Base-by-base conservation (phyloP, 2,329 filamentous ascomycete genomes). In the Colletotrichum cereale region DNA sequence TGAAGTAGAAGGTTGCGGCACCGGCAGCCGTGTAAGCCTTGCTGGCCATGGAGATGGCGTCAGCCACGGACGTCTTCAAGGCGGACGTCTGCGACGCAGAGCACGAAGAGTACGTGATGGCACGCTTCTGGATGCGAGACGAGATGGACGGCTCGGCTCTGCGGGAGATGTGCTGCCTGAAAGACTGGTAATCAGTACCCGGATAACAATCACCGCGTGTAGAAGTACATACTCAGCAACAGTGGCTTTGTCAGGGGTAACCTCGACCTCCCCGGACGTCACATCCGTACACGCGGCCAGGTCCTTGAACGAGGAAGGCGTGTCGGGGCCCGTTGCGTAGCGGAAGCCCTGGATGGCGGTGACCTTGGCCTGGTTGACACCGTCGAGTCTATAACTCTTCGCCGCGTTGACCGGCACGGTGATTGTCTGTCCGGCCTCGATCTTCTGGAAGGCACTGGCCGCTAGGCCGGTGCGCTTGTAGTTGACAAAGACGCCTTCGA, bases 31-130 rank as follows among this genome's bases (percentile, higher is more conserved):
- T 69, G 69, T 57, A 72, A 7, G 69, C 69, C 7, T 66, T 66
- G 21, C 48, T 58, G 24, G 69, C 65, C 69, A 72, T 72, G 60
- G 69, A 72, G 12, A 72, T 72, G 60, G 69, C 69, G 31, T 72
- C 44, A 31, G 29, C 21, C 31, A 72, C 69, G 31, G 52, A 55
- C 14, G 69, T 63, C 58, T 64, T 72, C 52, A 72, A 12, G 8
- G 69, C 12, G 2, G 18, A 42, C 2, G 58, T 64, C 34, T 72
- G 69, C 38, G 69, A 63, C 3, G 65, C 18, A 14, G 69, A 58
- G 66, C 69, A 72, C 1, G 69, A 72, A 11, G 69, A 72, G 60
- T 72, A 72, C 18, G 69, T 72, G 58, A 72, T 60, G 18, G 65
- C n/a, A 4, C 69, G 69, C 65, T 69, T 72, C 42, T 72, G 65